Conservation (phyloP, 805 yeast species). For the Priceomyces fermenticarens region DNA sequence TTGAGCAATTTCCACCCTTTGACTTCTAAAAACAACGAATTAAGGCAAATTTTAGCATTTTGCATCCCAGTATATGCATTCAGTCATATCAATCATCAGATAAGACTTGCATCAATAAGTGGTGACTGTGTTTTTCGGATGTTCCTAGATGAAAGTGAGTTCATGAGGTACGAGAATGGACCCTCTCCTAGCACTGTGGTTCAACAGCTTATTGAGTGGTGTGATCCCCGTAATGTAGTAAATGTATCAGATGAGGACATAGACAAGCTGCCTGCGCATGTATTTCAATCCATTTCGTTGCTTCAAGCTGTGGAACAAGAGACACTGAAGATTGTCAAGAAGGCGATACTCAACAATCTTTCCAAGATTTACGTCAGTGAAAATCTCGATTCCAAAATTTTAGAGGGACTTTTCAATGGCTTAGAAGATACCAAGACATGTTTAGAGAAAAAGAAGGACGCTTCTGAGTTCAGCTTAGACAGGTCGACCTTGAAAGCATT, state of each 20-base stretch:
- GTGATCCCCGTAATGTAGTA: conserved; percentile 71
- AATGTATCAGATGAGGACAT: conserved; percentile 42
- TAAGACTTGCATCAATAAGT: conserved; percentile 57
- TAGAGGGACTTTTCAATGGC: conserved; percentile 32
- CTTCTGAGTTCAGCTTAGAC: conserved; percentile 33
- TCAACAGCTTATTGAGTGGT: conserved; percentile 79
- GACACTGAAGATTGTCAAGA: conserved; percentile 50
- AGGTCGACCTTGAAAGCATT: conserved; percentile 26
- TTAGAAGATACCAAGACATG: conserved; percentile 29
- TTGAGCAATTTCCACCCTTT: conserved; percentile 73
- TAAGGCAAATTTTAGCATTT: conserved; percentile 78
- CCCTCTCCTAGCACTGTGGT: conserved; percentile 47
- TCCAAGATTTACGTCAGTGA: conserved; percentile 41
- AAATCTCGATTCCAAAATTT: conserved; percentile 23
- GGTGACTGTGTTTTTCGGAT: conserved; percentile 65
- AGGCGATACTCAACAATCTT: conserved; percentile 50
- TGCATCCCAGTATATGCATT: conserved; percentile 87
- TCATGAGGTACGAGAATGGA: conserved; percentile 29
- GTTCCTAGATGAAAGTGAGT: conserved; percentile 34
- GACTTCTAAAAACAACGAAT: conserved; percentile 57
- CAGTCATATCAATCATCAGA: conserved; percentile 71
- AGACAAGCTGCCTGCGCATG: conserved; percentile 47
- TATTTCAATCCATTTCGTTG: conserved; percentile 54
- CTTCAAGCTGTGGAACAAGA: conserved; percentile 50
- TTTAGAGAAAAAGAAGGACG: conserved; percentile 18